These are phyloP conservation scores for Capronia coronata DNA, from an alignment of 2,329 filamentous ascomycete genomes.

Conservation along the genomic window DNA sequence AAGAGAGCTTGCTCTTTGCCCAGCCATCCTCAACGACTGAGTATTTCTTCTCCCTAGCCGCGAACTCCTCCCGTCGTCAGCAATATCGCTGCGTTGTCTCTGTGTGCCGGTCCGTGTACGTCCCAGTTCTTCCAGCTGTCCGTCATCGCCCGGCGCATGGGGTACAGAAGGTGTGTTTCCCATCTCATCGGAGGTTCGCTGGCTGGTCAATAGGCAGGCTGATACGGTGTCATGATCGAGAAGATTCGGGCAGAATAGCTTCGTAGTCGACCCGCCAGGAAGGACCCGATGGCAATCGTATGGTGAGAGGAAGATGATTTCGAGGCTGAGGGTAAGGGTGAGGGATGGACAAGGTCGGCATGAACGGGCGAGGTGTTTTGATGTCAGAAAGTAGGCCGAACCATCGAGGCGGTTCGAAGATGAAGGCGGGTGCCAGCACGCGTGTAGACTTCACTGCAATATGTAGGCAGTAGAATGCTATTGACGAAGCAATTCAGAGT, in stretches of 20 bases:
- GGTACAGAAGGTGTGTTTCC: slow-evolving; percentile 20
- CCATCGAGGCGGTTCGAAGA: slow-evolving; percentile 9
- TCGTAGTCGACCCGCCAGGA: background rate
- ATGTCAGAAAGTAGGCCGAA: slow-evolving; percentile 11
- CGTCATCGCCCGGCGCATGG: slow-evolving; percentile 11
- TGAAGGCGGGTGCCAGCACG: too few relatives aligned
- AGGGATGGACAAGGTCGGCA: background rate
- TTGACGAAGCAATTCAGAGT: background rate
- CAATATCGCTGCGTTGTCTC: background rate
- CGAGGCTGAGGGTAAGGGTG: background rate
- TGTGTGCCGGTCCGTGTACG: slow-evolving; percentile 6
- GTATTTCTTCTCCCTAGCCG: slow-evolving; percentile 17
- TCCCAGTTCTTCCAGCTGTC: slow-evolving; percentile 14
- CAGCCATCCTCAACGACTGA: slow-evolving; percentile 13
- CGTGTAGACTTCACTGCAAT: background rate
- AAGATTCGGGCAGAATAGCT: background rate
- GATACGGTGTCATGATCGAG: slow-evolving; percentile 17
- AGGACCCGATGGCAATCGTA: background rate
- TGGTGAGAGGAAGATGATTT: background rate
- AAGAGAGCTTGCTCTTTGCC: slow-evolving; percentile 22
- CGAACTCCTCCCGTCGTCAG: slow-evolving; percentile 8
- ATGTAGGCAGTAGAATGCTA: background rate
- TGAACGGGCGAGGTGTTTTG: background rate
- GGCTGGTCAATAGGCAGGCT: slow-evolving; percentile 9
- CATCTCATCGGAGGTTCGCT: slow-evolving; percentile 13